Percentiles rank a stretch among this genome's conserved stretches.
Evolutionary conservation across 306 rosid species (phyloP).

Genomic region (Citrullus amarus): DNA sequence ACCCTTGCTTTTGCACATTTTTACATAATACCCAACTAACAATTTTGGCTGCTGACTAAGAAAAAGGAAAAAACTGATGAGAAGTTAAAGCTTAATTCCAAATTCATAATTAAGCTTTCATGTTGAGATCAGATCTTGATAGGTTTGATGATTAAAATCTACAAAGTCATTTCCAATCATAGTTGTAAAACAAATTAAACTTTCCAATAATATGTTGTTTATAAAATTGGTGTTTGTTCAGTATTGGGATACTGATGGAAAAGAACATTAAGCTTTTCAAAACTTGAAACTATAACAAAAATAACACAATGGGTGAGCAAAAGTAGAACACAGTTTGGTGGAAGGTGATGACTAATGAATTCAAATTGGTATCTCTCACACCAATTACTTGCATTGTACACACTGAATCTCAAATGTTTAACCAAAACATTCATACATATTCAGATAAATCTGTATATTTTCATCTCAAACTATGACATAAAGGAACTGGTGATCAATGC

Average conservation of each 20-base stretch:
- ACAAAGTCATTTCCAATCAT: not conserved
- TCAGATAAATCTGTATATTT: not conserved
- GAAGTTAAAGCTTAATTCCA: not conserved
- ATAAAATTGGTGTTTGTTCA: not conserved
- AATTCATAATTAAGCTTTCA: not conserved
- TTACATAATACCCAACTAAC: not conserved
- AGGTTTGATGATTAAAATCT: not conserved
- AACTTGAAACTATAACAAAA: no score
- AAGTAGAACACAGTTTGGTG: not conserved
- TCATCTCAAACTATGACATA: not conserved
- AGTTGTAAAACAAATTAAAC: not conserved
- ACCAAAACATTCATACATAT: not conserved
- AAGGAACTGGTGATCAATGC: not conserved
- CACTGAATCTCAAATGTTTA: not conserved
- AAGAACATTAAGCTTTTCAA: not conserved
- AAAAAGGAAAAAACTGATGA: not conserved
- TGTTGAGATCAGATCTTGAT: not conserved
- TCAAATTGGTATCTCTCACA: not conserved
- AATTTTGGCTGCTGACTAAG: not conserved
- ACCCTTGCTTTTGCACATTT: not conserved
- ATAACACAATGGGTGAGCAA: not conserved
- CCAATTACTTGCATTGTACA: slow-evolving; percentile 1
- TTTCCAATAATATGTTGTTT: not conserved
- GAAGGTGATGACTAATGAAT: not conserved
- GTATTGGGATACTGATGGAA: not conserved